Conservation (phyloP, 345 rosid species). For the Mangifera indica region DNA sequence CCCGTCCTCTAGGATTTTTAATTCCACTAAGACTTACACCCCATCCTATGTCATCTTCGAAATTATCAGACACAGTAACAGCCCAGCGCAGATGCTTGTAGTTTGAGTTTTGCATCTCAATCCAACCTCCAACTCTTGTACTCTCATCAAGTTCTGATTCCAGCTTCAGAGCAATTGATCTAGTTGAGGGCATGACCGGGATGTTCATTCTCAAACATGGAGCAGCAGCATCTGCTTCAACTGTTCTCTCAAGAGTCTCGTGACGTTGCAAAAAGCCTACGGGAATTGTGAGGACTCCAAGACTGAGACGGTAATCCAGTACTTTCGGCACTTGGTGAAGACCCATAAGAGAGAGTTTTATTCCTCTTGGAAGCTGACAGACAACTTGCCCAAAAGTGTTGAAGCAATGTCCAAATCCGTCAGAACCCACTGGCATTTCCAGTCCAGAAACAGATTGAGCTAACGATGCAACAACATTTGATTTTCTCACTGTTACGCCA, state of each 20-base stretch:
- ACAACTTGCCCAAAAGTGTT: slow-evolving; percentile 73
- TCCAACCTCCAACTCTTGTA: slow-evolving; percentile 67
- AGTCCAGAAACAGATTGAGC: slow-evolving; percentile 58
- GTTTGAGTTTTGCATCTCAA: slow-evolving; percentile 58
- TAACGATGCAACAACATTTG: slow-evolving; percentile 57
- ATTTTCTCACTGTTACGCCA: slow-evolving; percentile 59
- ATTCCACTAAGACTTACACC: slow-evolving; percentile 63
- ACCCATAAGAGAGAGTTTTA: slow-evolving; percentile 62
- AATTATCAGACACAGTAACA: slow-evolving; percentile 49
- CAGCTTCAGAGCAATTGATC: slow-evolving; percentile 59
- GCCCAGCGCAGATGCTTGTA: slow-evolving; percentile 57
- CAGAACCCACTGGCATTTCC: slow-evolving; percentile 28
- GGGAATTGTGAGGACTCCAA: slow-evolving; percentile 61
- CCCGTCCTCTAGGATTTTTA: slow-evolving; percentile 38
- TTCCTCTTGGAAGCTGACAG: slow-evolving; percentile 52
- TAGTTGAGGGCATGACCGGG: slow-evolving; percentile 24
- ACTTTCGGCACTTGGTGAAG: slow-evolving; percentile 44
- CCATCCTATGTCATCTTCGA: slow-evolving; percentile 77
- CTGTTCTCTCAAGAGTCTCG: slow-evolving; percentile 21
- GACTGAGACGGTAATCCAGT: slow-evolving; percentile 23
- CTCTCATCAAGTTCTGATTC: slow-evolving; percentile 62
- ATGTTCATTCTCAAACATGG: slow-evolving; percentile 18
- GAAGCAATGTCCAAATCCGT: slow-evolving; percentile 38
- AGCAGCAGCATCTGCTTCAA: slow-evolving; percentile 26
- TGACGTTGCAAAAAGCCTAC: slow-evolving; percentile 36